phyloP scores from a whole-genome alignment of 2,329 filamentous ascomycete species.

The Ceratocystis huliohia region DNA sequence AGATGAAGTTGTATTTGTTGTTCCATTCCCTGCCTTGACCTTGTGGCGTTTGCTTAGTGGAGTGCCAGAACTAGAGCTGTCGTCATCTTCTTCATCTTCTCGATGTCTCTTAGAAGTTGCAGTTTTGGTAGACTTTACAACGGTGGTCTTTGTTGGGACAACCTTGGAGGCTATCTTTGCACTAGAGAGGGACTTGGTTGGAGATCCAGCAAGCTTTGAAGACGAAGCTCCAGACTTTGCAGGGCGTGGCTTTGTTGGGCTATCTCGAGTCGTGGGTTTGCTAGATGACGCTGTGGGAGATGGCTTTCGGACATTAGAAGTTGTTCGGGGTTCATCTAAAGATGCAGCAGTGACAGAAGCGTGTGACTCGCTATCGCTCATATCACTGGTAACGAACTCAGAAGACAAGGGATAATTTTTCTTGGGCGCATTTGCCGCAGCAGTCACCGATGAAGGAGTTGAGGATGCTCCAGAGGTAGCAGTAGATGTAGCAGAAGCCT shows the following conservation, averaged over 20 bases:
- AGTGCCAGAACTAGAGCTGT: conserved; percentile 47
- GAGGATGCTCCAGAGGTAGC: not conserved
- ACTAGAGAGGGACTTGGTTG: not conserved
- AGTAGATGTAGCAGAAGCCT: not conserved
- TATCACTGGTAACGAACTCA: conserved; percentile 42
- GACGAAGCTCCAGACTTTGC: not conserved
- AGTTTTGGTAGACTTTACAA: conserved; percentile 22
- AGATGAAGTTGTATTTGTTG: not conserved
- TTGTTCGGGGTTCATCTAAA: conserved; percentile 10
- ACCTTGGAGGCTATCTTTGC: conserved; percentile 26
- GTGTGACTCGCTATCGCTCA: conserved; percentile 43
- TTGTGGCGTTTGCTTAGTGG: conserved; percentile 47
- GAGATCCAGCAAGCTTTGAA: not conserved
- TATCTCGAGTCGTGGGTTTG: conserved; percentile 14
- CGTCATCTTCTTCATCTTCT: conserved; percentile 37
- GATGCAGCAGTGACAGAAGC: conserved; percentile 11
- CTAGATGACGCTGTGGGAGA: conserved; percentile 5
- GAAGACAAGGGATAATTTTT: conserved; percentile 40
- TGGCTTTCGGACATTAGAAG: conserved; percentile 13
- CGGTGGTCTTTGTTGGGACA: conserved; percentile 10
- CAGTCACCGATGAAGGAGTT: conserved; percentile 1
- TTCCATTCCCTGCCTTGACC: conserved; percentile 30
- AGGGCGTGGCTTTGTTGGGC: conserved; percentile 10
- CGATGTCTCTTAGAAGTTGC: conserved; percentile 38
- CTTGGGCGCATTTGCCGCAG: conserved; percentile 23